A percentile compares a stretch with the other conserved stretches of the same genome.
phyloP scores from a whole-genome alignment of 2,329 filamentous ascomycete genomes.

The Pezicula rhizophila region DNA sequence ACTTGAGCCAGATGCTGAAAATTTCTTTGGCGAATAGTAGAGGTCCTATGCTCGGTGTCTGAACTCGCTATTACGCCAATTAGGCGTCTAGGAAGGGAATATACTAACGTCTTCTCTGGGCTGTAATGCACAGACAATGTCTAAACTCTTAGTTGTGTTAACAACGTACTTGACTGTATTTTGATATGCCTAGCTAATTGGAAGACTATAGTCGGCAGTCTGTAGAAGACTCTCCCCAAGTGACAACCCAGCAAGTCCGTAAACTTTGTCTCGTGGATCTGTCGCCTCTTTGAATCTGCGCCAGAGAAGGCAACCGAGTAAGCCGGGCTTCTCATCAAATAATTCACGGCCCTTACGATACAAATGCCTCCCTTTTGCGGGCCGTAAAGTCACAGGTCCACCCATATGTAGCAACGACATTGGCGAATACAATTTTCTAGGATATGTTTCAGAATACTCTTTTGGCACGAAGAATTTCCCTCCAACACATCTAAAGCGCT shows the following conservation, averaged over 20 bases:
- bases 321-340: background rate
- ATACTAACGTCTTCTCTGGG: slow-evolving; percentile 15
- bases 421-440: background rate
- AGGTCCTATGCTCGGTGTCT: background rate
- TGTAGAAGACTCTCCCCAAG: slow-evolving; percentile 21
- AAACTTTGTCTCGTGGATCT: slow-evolving; percentile 30
- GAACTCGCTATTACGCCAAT: slow-evolving; percentile 21
- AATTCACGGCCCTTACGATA: background rate
- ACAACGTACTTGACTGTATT: slow-evolving; percentile 28
- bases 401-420: background rate
- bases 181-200: slow-evolving; percentile 28
- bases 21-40: background rate
- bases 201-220: slow-evolving; percentile 24
- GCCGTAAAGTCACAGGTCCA: background rate
- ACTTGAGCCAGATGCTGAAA: background rate
- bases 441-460: background rate
- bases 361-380: background rate
- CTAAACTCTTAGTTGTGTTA: slow-evolving; percentile 19
- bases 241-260: slow-evolving; percentile 29
- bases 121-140: slow-evolving; percentile 30
- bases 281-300: slow-evolving; percentile 23
- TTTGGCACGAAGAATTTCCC: background rate
- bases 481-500: background rate
- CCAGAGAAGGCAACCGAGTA: slow-evolving; percentile 16
- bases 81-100: slow-evolving; percentile 30